Percentiles rank a stretch among this genome's conserved stretches.
Conservation (phyloP, 257 asterid species). For the Solanum medicagineum region DNA sequence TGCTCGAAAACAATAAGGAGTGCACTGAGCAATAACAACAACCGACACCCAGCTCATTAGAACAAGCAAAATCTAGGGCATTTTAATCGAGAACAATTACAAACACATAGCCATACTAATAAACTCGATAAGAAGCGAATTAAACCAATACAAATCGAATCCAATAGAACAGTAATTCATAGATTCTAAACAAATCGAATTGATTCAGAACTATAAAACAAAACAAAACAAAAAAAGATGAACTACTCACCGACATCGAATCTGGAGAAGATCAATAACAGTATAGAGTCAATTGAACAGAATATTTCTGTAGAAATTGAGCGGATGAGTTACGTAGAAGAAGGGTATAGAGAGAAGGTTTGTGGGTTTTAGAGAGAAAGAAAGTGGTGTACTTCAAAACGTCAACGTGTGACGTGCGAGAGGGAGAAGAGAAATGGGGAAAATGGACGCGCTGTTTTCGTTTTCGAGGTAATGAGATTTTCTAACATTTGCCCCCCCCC, state of each 20-base stretch:
- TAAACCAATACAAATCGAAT: neutral
- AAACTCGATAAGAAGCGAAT: neutral
- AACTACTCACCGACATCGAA: conserved; percentile 1
- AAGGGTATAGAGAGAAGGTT: neutral
- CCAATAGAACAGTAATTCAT: neutral
- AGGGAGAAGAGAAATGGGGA: neutral
- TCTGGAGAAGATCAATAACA: neutral
- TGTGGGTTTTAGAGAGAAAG: neutral
- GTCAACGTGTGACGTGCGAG: conserved; percentile 1
- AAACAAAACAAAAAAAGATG: neutral
- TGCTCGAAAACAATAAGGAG: neutral
- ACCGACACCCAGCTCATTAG: neutral
- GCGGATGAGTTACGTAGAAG: neutral
- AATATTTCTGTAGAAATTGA: neutral
- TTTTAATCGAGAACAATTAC: neutral
- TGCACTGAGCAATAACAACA: neutral
- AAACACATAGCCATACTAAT: neutral
- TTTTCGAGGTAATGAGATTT: neutral
- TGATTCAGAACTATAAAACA: neutral
- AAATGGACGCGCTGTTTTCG: neutral
- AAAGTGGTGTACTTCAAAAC: neutral
- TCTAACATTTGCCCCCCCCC: neutral
- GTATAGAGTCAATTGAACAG: neutral
- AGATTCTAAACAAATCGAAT: neutral
- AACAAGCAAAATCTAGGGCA: neutral